Base-by-base conservation (phyloP, 2,329 filamentous ascomycete species). In the Xylariaceae sp. region DNA sequence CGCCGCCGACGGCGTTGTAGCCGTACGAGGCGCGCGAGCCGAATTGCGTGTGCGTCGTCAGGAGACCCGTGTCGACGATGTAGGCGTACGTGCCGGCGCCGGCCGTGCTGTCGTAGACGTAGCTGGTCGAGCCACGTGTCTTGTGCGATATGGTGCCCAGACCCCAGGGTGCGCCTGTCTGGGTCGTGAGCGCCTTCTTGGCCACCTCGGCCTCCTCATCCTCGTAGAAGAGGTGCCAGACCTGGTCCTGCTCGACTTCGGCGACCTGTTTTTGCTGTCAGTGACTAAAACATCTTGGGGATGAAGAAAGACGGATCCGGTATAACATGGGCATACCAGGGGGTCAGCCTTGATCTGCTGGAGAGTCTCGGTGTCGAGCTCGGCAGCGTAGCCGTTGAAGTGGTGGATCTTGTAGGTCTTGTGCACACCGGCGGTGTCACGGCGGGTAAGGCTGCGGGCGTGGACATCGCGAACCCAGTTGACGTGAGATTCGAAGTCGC, bases 11-110 rank as follows among this genome's bases (percentile, higher is more conserved):
- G 17, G 52, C 54, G 34, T 57, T 56, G 43, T 55, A 55, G 11
- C 50, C 54, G 18, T 60, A 51, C 9, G 48, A 53, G 8, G 65
- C 68, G n/a, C 68, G 63, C 4, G 59, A 57, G 23, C 60, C 60
- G 35, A 70, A 70, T 36, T 70, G 55, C 6, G 38, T 32, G 55
- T 78, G 74, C 3, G 55, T 50, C 23, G 59, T 61, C 13, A 63
- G 59, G 31, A 78, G 64, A 33, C 74, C 74, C 0, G 68, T 74
- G 56, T 78, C 74, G 36, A 78, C 58, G 28, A 78, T 57, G 52
- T 78, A 79, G 37, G 67, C 64, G 44, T 61, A 76, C 35, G 59
- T 67, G 16, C 56, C 61, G 9, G 47, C 38, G 13, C 69, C 69
- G 17, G 66, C 65, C 2, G 55, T 53, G 19, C 50, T 48, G 44